These are phyloP conservation scores for Boletus sp. DNA, from an alignment of 1,284 basidiomycete species.

Conservation along the genomic window DNA sequence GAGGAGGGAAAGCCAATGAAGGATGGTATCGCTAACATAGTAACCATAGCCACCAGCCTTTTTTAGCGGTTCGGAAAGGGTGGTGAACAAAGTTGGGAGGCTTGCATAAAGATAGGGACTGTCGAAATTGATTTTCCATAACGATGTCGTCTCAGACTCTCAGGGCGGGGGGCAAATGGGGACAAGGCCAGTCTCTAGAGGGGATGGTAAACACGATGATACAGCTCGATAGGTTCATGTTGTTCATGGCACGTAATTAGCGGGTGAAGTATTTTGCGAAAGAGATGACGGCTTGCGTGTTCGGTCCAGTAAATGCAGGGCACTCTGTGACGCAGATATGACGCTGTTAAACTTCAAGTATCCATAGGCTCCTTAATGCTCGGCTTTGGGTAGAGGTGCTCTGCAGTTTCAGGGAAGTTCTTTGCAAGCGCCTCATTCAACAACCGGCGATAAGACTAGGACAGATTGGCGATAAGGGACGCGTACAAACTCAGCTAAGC, in stretches of 20 bases:
- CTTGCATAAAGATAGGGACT: slow-evolving; percentile 25
- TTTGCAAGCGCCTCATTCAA: slow-evolving; percentile 34
- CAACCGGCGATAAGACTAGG: slow-evolving; percentile 34
- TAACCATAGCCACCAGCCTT: slow-evolving; percentile 8
- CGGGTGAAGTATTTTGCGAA: neutral
- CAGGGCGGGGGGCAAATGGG: neutral
- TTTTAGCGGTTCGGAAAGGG: slow-evolving; percentile 22
- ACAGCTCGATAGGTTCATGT: neutral
- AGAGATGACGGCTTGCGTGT: neutral
- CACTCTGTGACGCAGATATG: neutral
- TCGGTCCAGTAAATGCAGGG: slow-evolving; percentile 5
- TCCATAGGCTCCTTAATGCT: slow-evolving; percentile 10
- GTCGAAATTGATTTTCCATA: slow-evolving; percentile 18
- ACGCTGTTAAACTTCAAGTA: slow-evolving; percentile 4
- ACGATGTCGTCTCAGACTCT: slow-evolving; percentile 4
- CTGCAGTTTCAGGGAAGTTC: slow-evolving; percentile 33
- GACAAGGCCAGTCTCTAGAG: neutral
- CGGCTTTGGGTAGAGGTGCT: slow-evolving; percentile 23
- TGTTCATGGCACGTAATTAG: slow-evolving; percentile 10
- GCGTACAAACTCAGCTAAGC: neutral
- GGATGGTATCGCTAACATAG: slow-evolving; percentile 19
- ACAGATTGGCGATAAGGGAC: neutral
- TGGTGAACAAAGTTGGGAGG: slow-evolving; percentile 10
- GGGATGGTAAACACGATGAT: slow-evolving; percentile 4
- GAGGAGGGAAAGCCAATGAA: slow-evolving; percentile 6